Percentiles rank a stretch among this genome's conserved stretches.
phyloP scores from a whole-genome alignment of 1,284 basidiomycete genomes.

The Irpex rosettiformis region DNA sequence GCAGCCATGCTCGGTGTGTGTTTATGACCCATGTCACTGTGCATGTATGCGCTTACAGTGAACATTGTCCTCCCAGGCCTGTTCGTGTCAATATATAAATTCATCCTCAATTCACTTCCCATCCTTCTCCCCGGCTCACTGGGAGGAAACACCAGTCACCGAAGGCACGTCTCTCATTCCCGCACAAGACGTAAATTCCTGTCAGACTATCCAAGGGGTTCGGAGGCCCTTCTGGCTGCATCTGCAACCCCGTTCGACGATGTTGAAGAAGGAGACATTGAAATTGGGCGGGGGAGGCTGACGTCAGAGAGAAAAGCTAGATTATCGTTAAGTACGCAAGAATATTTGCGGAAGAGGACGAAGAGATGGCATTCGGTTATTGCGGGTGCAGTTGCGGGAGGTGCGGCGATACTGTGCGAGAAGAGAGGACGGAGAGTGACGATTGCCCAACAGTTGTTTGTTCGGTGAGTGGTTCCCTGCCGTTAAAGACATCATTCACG shows the following conservation, averaged over 20 bases:
- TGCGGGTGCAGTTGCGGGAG: constrained; percentile 83
- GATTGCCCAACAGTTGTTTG: constrained; percentile 91
- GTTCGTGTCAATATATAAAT: constrained; percentile 80
- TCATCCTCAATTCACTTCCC: constrained; percentile 79
- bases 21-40: too few relatives aligned
- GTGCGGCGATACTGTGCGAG: constrained; percentile 83
- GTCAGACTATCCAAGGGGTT: not conserved
- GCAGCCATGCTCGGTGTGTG: constrained; percentile 80
- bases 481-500: not conserved
- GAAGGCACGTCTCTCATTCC: constrained; percentile 25
- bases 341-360: constrained; percentile 62
- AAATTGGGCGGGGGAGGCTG: constrained; percentile 14
- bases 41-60: not conserved
- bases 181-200: not conserved
- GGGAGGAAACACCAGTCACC: constrained; percentile 10
- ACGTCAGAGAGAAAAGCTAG: constrained; percentile 39
- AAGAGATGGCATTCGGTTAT: constrained; percentile 85
- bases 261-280: constrained; percentile 19
- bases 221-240: not conserved
- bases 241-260: constrained; percentile 21
- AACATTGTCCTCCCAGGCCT: constrained; percentile 44
- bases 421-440: constrained; percentile 63
- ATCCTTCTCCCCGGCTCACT: constrained; percentile 61
- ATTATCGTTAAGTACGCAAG: constrained; percentile 58
- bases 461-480: constrained; percentile 50